phyloP scores from a whole-genome alignment of 352 stramenopile species.

The Globisporangium middletonii region DNA sequence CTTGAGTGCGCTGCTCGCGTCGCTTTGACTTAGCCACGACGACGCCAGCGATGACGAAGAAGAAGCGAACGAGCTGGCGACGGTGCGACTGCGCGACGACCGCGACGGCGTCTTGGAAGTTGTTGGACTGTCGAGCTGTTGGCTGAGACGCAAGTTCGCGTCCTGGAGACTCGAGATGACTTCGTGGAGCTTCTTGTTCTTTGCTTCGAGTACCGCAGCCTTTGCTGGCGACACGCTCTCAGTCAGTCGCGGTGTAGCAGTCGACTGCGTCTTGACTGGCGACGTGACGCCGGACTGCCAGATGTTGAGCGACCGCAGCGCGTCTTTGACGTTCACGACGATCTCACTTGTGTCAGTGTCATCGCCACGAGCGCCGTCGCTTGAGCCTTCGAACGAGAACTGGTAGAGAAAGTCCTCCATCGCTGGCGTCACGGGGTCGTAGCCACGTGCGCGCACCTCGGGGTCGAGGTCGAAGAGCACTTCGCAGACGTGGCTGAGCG shows the following conservation, averaged over 20 bases:
- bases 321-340: constrained; percentile 48
- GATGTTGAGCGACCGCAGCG: constrained; percentile 48
- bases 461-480: constrained; percentile 51
- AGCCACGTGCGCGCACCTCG: constrained; percentile 1
- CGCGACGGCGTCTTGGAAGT: constrained; percentile 1
- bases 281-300: constrained; percentile 19
- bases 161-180: constrained; percentile 38
- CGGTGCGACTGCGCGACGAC: neutral
- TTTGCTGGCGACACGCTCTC: neutral
- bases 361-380: constrained; percentile 4
- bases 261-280: too few relatives aligned
- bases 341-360: constrained; percentile 20
- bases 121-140: constrained; percentile 13
- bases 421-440: constrained; percentile 37
- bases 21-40: neutral
- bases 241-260: too few relatives aligned
- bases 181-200: constrained; percentile 36
- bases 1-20: neutral
- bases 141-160: constrained; percentile 40
- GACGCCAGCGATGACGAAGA: neutral
- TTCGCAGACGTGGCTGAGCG: constrained; percentile 45
- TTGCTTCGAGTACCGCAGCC: constrained; percentile 21
- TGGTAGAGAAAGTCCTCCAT: constrained; percentile 57
- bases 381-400: constrained; percentile 27
- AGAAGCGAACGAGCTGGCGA: neutral